These are phyloP conservation scores for Delonix regia DNA, from an alignment of 306 rosid species.

Conservation along the genomic window DNA sequence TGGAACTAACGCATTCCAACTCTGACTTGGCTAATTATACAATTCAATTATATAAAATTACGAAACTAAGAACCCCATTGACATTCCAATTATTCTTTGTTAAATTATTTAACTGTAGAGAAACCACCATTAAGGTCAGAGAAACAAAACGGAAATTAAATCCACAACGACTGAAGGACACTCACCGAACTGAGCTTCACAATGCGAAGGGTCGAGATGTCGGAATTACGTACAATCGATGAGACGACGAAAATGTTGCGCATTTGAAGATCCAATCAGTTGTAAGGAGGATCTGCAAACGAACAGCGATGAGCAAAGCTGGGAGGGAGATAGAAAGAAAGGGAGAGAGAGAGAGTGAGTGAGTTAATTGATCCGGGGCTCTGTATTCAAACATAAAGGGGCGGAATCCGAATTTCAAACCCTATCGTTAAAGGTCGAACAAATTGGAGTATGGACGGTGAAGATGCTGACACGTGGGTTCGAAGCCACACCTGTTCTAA, in stretches of 20 bases:
- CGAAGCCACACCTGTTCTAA: background rate
- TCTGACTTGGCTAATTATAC: background rate
- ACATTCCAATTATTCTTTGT: background rate
- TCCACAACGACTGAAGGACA: conserved; percentile 5
- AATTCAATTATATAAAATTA: conserved; percentile 17
- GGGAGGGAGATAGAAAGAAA: background rate
- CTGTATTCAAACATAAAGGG: conserved; percentile 75
- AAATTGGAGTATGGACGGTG: conserved; percentile 34
- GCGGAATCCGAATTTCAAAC: conserved; percentile 72
- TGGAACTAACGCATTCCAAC: background rate
- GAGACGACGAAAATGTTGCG: conserved; percentile 32
- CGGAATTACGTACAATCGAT: background rate
- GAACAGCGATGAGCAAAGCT: background rate
- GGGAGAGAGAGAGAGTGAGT: conserved; percentile 15
- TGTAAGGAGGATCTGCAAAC: conserved; percentile 39
- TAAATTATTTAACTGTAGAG: background rate
- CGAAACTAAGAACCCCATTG: background rate
- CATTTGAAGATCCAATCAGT: conserved; percentile 53
- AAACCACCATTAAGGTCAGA: background rate
- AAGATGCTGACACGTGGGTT: conserved; percentile 34
- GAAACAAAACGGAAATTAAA: background rate
- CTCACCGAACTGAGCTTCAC: conserved; percentile 50
- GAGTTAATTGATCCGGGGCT: conserved; percentile 44
- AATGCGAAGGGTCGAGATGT: conserved; percentile 33
- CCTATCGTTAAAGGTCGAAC: conserved; percentile 56